phyloP scores from a whole-genome alignment of 306 rosid genomes.

The Cajanus cajan region DNA sequence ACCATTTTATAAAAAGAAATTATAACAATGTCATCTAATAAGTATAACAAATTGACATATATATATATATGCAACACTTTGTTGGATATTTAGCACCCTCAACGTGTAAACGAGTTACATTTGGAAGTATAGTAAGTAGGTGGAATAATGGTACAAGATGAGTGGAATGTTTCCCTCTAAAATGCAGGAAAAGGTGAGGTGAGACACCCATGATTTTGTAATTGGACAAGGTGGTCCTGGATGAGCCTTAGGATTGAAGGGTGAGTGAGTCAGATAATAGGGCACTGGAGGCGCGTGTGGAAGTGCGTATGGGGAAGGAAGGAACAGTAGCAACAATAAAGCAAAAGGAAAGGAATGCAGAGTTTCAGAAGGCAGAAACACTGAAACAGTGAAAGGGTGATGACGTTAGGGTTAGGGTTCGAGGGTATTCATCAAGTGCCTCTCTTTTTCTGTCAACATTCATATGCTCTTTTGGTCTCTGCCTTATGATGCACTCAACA shows the following conservation, averaged over 20 bases:
- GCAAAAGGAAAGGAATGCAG: neutral
- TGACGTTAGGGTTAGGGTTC: neutral
- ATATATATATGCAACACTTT: neutral
- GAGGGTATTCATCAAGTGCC: conserved; percentile 29
- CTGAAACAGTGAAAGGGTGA: neutral
- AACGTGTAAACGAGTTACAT: neutral
- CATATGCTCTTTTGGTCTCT: conserved; percentile 32
- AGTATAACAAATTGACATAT: too few species aligned
- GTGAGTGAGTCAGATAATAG: neutral
- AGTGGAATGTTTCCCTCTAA: neutral
- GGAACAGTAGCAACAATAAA: neutral
- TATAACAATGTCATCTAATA: too few species aligned
- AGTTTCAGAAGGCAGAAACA: neutral
- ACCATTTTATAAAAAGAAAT: too few species aligned
- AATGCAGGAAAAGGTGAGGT: neutral
- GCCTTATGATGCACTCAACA: conserved; percentile 41
- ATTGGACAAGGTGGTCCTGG: conserved; percentile 18
- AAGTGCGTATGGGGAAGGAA: neutral
- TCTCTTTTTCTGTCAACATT: conserved; percentile 19
- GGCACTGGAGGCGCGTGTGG: neutral
- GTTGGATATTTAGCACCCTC: neutral
- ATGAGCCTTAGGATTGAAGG: neutral
- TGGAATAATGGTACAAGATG: neutral
- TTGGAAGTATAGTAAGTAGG: neutral
- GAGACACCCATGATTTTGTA: neutral